Percentiles rank a stretch among this genome's conserved stretches.
Conservation (phyloP, 2,329 filamentous ascomycete genomes). For the Zasmidium citrigriseum region DNA sequence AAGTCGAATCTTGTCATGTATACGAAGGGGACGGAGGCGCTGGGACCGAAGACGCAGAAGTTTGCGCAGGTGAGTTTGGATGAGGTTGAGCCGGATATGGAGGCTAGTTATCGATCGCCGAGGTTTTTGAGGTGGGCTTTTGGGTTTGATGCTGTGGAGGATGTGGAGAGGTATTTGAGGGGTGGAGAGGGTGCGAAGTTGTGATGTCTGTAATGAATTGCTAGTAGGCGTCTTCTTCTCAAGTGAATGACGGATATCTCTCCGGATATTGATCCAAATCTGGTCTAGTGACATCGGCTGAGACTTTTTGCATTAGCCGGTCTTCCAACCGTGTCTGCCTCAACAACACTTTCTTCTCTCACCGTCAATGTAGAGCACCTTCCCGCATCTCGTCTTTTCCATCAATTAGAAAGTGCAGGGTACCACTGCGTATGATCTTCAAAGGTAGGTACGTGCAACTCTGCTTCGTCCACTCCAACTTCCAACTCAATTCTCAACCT, state of each 20-base stretch:
- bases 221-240: no score
- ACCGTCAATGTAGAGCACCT: not conserved
- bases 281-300: no score
- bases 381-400: not conserved
- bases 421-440: no score
- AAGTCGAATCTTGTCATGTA: constrained; percentile 2
- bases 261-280: no score
- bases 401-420: no score
- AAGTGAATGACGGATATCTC: not conserved
- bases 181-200: not conserved
- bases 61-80: not conserved
- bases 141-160: constrained; percentile 9
- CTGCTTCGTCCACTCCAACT: no score
- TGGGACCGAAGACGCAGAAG: not conserved
- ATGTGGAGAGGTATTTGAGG: constrained; percentile 7
- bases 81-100: constrained; percentile 2
- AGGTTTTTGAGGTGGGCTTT: constrained; percentile 11
- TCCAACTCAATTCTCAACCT: no score
- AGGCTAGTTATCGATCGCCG: constrained; percentile 4
- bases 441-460: no score
- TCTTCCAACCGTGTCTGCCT: not conserved
- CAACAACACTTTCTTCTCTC: not conserved
- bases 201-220: not conserved
- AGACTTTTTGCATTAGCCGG: not conserved
- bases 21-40: not conserved